These are phyloP conservation scores for Penicillium riverlandense DNA, from an alignment of 495 filamentous ascomycete genomes.

Conservation along the genomic window DNA sequence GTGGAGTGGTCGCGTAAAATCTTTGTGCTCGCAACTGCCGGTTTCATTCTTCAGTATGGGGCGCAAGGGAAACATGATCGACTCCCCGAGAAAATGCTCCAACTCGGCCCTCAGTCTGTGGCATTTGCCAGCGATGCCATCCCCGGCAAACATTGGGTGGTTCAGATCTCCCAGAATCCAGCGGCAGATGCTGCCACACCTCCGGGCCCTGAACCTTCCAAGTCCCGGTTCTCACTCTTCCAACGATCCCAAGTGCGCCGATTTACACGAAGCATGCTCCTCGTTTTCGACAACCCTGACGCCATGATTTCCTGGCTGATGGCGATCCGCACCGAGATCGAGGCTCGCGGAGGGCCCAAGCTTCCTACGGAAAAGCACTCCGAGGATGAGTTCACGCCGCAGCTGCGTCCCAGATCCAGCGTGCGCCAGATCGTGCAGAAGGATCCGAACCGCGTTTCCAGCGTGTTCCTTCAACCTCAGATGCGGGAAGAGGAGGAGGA, in stretches of 20 bases:
- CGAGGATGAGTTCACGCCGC: conserved; percentile 25
- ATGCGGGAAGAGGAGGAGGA: conserved; percentile 20
- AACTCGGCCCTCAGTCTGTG: conserved; percentile 75
- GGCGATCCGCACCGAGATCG: conserved; percentile 59
- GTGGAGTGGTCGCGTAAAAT: conserved; percentile 78
- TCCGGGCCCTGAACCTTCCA: conserved; percentile 41
- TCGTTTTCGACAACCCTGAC: conserved; percentile 74
- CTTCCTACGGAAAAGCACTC: conserved; percentile 46
- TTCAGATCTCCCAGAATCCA: conserved; percentile 76
- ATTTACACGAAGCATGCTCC: conserved; percentile 60
- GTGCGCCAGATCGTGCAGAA: conserved; percentile 30
- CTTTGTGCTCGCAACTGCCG: conserved; percentile 73
- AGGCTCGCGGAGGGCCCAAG: conserved; percentile 61
- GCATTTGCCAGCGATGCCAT: conserved; percentile 93
- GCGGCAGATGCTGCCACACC: conserved; percentile 48
- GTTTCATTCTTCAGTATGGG: conserved; percentile 81
- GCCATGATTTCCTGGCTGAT: conserved; percentile 79
- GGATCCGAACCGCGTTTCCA: conserved; percentile 57
- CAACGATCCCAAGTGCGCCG: conserved; percentile 51
- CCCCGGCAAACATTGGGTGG: conserved; percentile 84
- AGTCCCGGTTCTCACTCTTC: conserved; percentile 63
- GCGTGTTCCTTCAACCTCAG: conserved; percentile 51
- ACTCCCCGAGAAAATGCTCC: conserved; percentile 79
- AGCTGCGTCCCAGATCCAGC: conserved; percentile 34
- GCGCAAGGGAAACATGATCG: conserved; percentile 74